Conservation (phyloP, 441 rosid species). For the Gossypium davidsonii region DNA sequence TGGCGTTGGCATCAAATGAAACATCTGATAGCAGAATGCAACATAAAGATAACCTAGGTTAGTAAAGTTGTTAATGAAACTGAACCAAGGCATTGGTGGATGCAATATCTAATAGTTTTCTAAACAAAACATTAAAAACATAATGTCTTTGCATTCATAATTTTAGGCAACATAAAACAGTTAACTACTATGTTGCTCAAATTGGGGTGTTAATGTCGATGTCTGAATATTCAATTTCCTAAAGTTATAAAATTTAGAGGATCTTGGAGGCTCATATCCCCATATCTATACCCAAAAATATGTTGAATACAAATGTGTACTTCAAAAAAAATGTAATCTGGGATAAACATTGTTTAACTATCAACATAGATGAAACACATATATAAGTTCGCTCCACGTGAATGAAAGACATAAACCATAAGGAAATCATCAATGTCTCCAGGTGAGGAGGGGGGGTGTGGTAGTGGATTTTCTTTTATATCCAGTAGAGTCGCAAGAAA, state of each 20-base stretch:
- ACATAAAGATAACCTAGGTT: neutral
- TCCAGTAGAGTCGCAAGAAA: neutral
- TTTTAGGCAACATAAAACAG: neutral
- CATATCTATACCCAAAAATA: too few species aligned
- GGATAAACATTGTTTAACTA: neutral
- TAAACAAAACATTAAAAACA: neutral
- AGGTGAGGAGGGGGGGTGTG: neutral
- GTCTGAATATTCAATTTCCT: too few species aligned
- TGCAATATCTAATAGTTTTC: neutral
- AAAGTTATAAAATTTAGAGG: too few species aligned
- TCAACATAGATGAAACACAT: neutral
- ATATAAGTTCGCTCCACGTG: neutral
- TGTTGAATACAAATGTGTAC: too few species aligned
- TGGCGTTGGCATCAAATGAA: constrained; percentile 90
- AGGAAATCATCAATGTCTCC: neutral
- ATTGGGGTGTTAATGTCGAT: too few species aligned
- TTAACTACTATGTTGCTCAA: neutral
- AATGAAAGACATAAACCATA: neutral
- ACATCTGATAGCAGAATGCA: constrained; percentile 60
- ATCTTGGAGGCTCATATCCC: too few species aligned
- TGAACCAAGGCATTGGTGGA: neutral
- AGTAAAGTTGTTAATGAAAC: neutral
- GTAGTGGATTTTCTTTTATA: neutral
- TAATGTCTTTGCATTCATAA: neutral
- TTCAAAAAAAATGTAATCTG: too few species aligned